Base-by-base conservation (phyloP, 2,329 filamentous ascomycete species). In the Didymella pomorum region DNA sequence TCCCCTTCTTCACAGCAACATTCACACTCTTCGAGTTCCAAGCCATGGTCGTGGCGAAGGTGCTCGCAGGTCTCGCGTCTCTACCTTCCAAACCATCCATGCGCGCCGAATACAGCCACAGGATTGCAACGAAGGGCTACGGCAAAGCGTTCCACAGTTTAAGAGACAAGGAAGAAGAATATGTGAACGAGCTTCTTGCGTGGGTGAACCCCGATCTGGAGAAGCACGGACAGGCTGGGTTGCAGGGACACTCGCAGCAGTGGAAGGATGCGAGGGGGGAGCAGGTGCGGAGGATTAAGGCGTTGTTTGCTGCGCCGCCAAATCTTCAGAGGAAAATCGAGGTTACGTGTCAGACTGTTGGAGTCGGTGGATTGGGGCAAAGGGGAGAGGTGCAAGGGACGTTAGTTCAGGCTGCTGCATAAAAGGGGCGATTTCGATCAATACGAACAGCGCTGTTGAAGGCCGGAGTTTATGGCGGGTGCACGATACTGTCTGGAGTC, bases 1-100 rank as follows among this genome's bases (percentile, higher is more conserved):
- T 88, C 0, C 87, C 86, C 0, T 89, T 86, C 66, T 85, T 89
- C 66, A 85, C 85, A 0, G 86, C 87, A 0, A 90, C 88, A 0
- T 91, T 90, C 66, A 86, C 86, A 0, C 78, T 90, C 0, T 91
- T 90, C 60, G 88, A 91, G 59, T 89, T 89, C 64, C 89, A 91
- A 69, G 87, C 87, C 0, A 84, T 88, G 62, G 83, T 82, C 0
- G 77, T 89, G 0, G 84, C 87, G 0, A 81, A 84, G 2, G 82
- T 88, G 0, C 79, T 87, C 4, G 78, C 84, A 0, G 86, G 85
- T 0, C 77, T 79, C 29, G 81, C 80, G 0, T 60, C 66, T 1
- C 69, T 89, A 20, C 86, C 87, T 0, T 60, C 70, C 0, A 49
- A 72, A 29, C 74, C 77, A 1, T 73, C 63, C 0, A 86, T 82